phyloP scores from a whole-genome alignment of 306 rosid species.

The Trifolium repens region DNA sequence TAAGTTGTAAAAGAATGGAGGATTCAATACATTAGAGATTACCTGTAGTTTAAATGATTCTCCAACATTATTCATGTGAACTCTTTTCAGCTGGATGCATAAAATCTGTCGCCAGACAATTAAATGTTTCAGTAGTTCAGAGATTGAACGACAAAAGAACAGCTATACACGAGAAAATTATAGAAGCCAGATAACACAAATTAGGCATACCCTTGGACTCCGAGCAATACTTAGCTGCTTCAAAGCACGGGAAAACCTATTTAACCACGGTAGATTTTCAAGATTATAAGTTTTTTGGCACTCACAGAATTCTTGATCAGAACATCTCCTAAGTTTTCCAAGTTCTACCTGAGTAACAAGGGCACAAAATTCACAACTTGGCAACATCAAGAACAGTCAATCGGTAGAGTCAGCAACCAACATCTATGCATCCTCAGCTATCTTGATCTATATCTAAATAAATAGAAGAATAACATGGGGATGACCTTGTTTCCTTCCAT shows the following conservation, averaged over 20 bases:
- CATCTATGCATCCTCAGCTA: constrained; percentile 28
- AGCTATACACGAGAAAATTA: constrained; percentile 20
- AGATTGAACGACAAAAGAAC: constrained; percentile 34
- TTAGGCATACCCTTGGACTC: constrained; percentile 70
- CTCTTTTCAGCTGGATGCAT: constrained; percentile 86
- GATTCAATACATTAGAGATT: constrained; percentile 29
- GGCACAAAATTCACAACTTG: constrained; percentile 36
- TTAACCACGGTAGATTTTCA: constrained; percentile 78
- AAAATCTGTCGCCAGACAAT: constrained; percentile 66
- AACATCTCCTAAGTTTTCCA: constrained; percentile 69
- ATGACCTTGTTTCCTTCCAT: constrained; percentile 69
- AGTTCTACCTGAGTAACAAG: constrained; percentile 63
- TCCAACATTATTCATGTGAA: constrained; percentile 61
- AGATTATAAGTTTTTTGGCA: constrained; percentile 56
- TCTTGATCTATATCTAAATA: constrained; percentile 30
- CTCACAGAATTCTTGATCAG: constrained; percentile 65
- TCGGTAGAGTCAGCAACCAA: constrained; percentile 33
- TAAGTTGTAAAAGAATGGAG: constrained; percentile 27
- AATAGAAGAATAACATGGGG: constrained; percentile 28
- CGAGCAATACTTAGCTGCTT: constrained; percentile 89
- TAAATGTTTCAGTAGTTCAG: constrained; percentile 29
- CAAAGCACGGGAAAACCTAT: constrained; percentile 65
- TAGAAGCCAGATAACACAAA: constrained; percentile 32
- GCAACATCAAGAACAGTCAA: constrained; percentile 36
- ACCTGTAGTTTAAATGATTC: constrained; percentile 80